These are phyloP conservation scores for Phytophthora citricola DNA, from an alignment of 352 stramenopile species.

Conservation along the genomic window DNA sequence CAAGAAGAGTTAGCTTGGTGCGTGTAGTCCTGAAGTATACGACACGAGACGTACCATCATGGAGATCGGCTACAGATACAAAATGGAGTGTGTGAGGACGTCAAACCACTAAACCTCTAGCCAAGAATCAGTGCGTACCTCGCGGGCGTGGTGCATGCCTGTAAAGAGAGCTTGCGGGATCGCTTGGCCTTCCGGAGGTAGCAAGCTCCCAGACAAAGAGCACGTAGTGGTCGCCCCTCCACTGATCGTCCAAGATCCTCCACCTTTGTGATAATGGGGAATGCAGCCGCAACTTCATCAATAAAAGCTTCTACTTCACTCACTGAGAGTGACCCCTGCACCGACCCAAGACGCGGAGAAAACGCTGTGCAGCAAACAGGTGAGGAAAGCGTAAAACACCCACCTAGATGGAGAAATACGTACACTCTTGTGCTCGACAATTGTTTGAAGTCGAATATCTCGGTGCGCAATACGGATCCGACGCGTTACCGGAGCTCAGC, in stretches of 20 bases:
- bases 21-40: no score
- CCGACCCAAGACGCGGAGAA: slow-evolving; percentile 59
- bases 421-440: slow-evolving; percentile 54
- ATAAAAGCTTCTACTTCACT: slow-evolving; percentile 68
- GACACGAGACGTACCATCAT: slow-evolving; percentile 70
- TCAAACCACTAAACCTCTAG: neutral
- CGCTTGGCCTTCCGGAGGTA: slow-evolving; percentile 12
- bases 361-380: slow-evolving; percentile 35
- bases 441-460: slow-evolving; percentile 42
- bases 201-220: slow-evolving; percentile 76
- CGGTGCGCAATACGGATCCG: slow-evolving; percentile 44
- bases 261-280: slow-evolving; percentile 56
- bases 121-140: slow-evolving; percentile 44
- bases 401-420: slow-evolving; percentile 9
- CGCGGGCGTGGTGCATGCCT: slow-evolving; percentile 84
- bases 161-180: slow-evolving; percentile 78
- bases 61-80: slow-evolving; percentile 65
- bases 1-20: neutral
- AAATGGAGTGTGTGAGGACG: slow-evolving; percentile 5
- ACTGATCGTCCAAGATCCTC: slow-evolving; percentile 68
- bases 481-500: slow-evolving; percentile 30
- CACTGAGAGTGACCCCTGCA: slow-evolving; percentile 70
- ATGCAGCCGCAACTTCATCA: slow-evolving; percentile 41
- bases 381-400: neutral
- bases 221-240: slow-evolving; percentile 63